These are phyloP conservation scores for Saccharomyces pastorianus DNA, from an alignment of 1,139 yeast species.

Conservation along the genomic window DNA sequence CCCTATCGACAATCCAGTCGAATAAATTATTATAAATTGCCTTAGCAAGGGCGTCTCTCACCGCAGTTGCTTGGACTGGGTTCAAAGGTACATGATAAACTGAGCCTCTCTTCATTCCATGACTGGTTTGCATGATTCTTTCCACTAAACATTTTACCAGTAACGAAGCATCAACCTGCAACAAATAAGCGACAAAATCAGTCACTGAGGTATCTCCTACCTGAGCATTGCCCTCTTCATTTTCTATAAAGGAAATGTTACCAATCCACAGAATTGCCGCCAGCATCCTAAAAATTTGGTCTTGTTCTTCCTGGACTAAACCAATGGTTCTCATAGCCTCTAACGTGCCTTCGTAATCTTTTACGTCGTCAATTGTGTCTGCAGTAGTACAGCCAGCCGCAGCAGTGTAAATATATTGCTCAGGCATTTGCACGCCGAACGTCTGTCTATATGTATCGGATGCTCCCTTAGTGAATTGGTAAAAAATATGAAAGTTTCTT, in stretches of 20 bases:
- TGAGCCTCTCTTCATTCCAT: constrained; percentile 83
- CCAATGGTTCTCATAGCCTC: constrained; percentile 88
- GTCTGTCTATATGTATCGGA: constrained; percentile 73
- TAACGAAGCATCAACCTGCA: constrained; percentile 68
- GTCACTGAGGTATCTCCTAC: constrained; percentile 83
- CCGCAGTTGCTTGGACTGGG: constrained; percentile 86
- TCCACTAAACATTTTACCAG: constrained; percentile 65
- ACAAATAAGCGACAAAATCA: constrained; percentile 82
- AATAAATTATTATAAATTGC: constrained; percentile 88
- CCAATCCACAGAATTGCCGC: constrained; percentile 93
- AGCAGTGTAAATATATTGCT: constrained; percentile 81
- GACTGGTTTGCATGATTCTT: constrained; percentile 82
- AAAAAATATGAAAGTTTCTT: constrained; percentile 94
- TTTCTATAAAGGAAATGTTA: constrained; percentile 76
- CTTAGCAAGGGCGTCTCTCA: constrained; percentile 90
- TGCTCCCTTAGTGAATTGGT: constrained; percentile 90
- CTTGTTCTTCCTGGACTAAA: constrained; percentile 72
- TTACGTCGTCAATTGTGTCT: constrained; percentile 73
- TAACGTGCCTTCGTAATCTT: constrained; percentile 73
- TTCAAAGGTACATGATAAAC: constrained; percentile 92
- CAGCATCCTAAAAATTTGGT: constrained; percentile 75
- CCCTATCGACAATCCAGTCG: constrained; percentile 96
- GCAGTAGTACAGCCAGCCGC: constrained; percentile 81
- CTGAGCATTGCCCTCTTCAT: constrained; percentile 77
- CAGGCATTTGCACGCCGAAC: constrained; percentile 90